Base-by-base conservation (phyloP, 1,284 basidiomycete genomes). In the Heterobasidion annosum region DNA sequence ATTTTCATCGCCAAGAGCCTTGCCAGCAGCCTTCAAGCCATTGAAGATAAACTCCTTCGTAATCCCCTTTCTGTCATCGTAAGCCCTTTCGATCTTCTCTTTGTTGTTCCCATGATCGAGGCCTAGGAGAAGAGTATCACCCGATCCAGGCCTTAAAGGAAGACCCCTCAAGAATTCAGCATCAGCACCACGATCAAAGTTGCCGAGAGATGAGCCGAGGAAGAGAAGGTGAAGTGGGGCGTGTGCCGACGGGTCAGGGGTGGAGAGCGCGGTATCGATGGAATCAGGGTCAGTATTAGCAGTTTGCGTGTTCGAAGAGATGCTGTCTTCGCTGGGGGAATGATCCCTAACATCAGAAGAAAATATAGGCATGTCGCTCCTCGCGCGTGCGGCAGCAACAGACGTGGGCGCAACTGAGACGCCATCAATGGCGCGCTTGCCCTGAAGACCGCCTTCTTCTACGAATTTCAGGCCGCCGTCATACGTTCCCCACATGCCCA, bases 171-270 rank as follows among this genome's bases (percentile, higher is more conserved):
- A 78, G 71, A 99, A 98, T 0, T 77, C 72, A 1, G 78, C 78
- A 7, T 88, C 91, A 32, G 79, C 85, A 15, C 76, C 73, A 25
- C 93, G 82, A n/a, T 76, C 68, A 68, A 98, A 98, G 73, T 98
- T 98, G 12, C 96, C 96, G 12, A 98, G 72, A 0, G 93, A 93
- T 0, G 91, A 96, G 0, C 96, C 96, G n/a, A 98, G 76, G 76
- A 97, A 98, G 56, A 98, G 73, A 54, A 98, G 72, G 64, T 94
- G 92, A 35, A 92, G 68, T 8, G 88, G 88, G 1, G 65, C 59
- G 25, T 65, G 63, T 5, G 54, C n/a, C n/a, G 33, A 45, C 32
- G 65, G 60, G 40, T 68, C 74, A 9, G 73, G 70, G 0, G 71
- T 73, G 15, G 74, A 73, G 0, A 69, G 68, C 5, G 72, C 67